A percentile compares a stretch with the other conserved stretches of the same genome.
These are phyloP conservation scores for Tylopilus intermedius DNA, from an alignment of 768 basidiomycete species.

Conservation along the genomic window DNA sequence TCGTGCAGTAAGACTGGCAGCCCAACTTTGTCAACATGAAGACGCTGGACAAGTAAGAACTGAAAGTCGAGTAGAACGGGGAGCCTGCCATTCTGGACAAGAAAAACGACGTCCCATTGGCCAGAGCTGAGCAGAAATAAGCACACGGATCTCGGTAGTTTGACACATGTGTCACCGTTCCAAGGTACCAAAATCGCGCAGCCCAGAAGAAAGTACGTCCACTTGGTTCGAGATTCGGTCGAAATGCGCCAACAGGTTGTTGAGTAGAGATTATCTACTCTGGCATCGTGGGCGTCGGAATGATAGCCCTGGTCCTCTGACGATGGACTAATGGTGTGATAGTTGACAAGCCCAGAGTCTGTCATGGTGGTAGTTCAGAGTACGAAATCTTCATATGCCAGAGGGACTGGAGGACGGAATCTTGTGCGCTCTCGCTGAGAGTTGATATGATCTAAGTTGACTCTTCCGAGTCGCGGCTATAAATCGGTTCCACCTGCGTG, in stretches of 20 bases:
- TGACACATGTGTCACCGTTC: neutral
- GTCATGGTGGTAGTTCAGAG: neutral
- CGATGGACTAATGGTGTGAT: neutral
- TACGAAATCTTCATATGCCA: neutral
- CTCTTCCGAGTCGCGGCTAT: neutral
- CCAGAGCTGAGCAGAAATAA: neutral
- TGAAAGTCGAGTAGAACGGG: neutral
- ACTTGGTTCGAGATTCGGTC: neutral
- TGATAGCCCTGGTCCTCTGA: neutral
- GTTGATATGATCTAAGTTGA: neutral
- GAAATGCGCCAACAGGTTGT: neutral
- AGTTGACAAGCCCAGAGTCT: neutral
- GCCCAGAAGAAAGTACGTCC: constrained; percentile 3
- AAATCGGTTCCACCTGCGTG: neutral
- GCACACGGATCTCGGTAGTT: neutral
- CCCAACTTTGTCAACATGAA: neutral
- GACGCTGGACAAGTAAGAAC: neutral
- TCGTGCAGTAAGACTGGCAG: constrained; percentile 2
- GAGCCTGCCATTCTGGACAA: constrained; percentile 1
- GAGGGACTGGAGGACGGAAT: no score
- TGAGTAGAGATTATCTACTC: neutral
- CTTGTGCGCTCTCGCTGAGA: neutral
- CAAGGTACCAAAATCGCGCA: neutral
- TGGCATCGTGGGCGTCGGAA: neutral
- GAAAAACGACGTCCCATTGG: neutral